Percentiles rank a stretch among this genome's conserved stretches.
These are phyloP conservation scores for Phytophthora pisi DNA, from an alignment of 352 stramenopile genomes.

Conservation along the genomic window DNA sequence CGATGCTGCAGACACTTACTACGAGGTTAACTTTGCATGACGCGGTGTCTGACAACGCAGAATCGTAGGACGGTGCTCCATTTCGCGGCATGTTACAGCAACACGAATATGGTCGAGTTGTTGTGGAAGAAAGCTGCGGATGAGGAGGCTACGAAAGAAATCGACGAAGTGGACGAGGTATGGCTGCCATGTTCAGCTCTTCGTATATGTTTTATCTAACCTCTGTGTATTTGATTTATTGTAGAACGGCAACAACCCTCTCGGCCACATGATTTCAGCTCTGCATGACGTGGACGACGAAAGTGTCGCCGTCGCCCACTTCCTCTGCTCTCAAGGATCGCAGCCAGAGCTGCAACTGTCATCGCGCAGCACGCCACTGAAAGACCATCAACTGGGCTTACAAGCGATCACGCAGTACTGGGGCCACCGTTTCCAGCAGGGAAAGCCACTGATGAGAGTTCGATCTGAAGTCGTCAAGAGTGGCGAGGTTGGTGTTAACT, in stretches of 20 bases:
- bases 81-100: slow-evolving; percentile 8
- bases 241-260: slow-evolving; percentile 11
- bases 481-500: neutral
- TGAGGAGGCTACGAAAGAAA: neutral
- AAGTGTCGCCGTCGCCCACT: slow-evolving; percentile 12
- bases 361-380: neutral
- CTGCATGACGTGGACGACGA: neutral
- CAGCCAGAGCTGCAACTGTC: neutral
- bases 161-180: slow-evolving; percentile 10
- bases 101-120: neutral
- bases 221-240: neutral
- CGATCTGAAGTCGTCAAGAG: neutral
- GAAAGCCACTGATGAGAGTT: slow-evolving; percentile 1
- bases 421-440: neutral
- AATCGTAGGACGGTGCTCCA: slow-evolving; percentile 1
- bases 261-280: slow-evolving; percentile 7
- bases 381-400: slow-evolving; percentile 10
- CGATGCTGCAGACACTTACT: no score
- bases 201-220: no score
- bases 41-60: neutral
- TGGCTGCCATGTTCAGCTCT: neutral
- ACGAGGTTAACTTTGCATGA: no score
- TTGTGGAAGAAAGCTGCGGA: neutral
- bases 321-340: slow-evolving; percentile 1
- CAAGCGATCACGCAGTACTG: neutral